phyloP scores from a whole-genome alignment of 1,284 basidiomycete species.

The Tausonia pullulans region DNA sequence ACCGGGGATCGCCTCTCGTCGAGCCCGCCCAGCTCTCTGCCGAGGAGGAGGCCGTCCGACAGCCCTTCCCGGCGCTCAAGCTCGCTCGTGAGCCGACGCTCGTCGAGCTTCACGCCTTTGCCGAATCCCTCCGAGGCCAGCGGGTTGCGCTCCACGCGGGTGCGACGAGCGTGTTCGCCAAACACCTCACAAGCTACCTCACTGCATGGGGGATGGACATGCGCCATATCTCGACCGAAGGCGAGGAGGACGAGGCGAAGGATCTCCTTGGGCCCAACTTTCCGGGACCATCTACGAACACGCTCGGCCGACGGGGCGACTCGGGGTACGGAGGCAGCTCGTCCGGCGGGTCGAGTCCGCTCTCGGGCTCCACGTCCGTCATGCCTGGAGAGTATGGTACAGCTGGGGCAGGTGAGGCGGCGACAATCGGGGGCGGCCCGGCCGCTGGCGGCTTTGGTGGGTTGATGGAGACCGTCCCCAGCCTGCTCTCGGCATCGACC shows the following conservation, averaged over 20 bases:
- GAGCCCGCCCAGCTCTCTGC: slow-evolving; percentile 32
- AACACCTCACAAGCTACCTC: slow-evolving; percentile 78
- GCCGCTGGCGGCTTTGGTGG: too few relatives aligned
- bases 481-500: too few relatives aligned
- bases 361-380: too few relatives aligned
- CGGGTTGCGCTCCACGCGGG: slow-evolving; percentile 71
- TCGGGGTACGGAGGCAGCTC: slow-evolving; percentile 20
- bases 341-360: neutral
- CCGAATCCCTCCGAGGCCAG: slow-evolving; percentile 66
- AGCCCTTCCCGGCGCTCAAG: slow-evolving; percentile 41
- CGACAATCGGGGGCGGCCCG: too few relatives aligned
- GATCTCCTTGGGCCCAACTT: neutral
- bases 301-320: neutral
- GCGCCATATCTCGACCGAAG: slow-evolving; percentile 54
- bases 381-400: too few relatives aligned
- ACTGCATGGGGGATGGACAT: slow-evolving; percentile 92
- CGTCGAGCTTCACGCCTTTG: slow-evolving; percentile 62
- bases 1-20: slow-evolving; percentile 29
- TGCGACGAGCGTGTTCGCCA: slow-evolving; percentile 70
- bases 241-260: slow-evolving; percentile 22
- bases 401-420: too few relatives aligned
- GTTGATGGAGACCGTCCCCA: too few relatives aligned
- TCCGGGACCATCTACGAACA: neutral
- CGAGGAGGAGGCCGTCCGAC: slow-evolving; percentile 41
- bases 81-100: slow-evolving; percentile 59